phyloP scores from a whole-genome alignment of 345 rosid genomes.

The Gossypium raimondii region DNA sequence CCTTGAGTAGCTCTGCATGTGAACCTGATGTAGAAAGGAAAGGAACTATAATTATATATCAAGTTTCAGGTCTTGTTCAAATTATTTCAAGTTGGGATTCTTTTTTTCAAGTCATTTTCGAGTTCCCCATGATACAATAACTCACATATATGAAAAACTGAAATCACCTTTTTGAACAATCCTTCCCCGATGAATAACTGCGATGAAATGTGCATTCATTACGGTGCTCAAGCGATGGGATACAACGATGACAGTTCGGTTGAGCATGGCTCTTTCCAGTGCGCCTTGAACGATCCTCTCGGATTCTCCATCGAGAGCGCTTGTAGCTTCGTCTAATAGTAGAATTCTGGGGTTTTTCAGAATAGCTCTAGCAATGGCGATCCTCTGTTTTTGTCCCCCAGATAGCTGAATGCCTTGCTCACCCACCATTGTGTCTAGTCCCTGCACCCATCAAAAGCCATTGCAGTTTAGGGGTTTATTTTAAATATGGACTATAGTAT shows the following conservation, averaged over 20 bases:
- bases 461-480: no score
- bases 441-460: conserved; percentile 25
- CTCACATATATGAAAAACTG: background rate
- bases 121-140: no score
- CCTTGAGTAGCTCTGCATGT: conserved; percentile 53
- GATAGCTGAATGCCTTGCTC: conserved; percentile 92
- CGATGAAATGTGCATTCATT: conserved; percentile 62
- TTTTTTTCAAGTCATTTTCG: no score
- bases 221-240: conserved; percentile 83
- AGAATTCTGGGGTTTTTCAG: conserved; percentile 67
- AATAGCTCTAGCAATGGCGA: conserved; percentile 84
- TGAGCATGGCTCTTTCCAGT: conserved; percentile 65
- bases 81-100: no score
- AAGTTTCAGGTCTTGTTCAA: background rate
- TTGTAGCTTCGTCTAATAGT: conserved; percentile 84
- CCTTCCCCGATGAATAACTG: conserved; percentile 71
- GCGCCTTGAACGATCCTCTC: conserved; percentile 79
- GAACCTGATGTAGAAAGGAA: conserved; percentile 34
- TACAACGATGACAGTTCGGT: conserved; percentile 64
- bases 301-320: conserved; percentile 84
- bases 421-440: conserved; percentile 84
- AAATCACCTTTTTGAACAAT: conserved; percentile 62
- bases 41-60: background rate
- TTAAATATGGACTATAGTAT: no score
- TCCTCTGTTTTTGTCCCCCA: conserved; percentile 93